Conservation (phyloP, 2,329 filamentous ascomycete species). For the Fusarium siculi region DNA sequence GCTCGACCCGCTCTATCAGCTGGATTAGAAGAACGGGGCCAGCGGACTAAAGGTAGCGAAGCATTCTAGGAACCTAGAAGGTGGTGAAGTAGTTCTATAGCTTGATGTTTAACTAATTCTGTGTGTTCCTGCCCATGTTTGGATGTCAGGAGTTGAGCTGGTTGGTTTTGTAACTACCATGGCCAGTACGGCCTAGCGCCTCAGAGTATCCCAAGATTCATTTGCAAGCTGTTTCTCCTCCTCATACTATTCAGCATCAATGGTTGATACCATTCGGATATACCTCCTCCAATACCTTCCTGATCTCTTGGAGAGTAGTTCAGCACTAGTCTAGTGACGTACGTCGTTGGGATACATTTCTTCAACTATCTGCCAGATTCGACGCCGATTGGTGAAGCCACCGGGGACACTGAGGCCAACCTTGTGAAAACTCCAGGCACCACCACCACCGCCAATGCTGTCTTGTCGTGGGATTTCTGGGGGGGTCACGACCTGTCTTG, state of each 20-base stretch:
- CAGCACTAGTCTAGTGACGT: background rate
- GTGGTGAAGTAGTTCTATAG: background rate
- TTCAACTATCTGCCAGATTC: conserved; percentile 24
- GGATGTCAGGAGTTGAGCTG: too few relatives aligned
- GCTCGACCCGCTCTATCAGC: conserved; percentile 48
- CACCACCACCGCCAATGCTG: background rate
- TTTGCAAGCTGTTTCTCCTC: background rate
- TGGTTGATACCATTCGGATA: background rate
- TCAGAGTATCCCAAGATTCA: background rate
- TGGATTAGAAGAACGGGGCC: background rate
- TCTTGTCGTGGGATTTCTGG: background rate
- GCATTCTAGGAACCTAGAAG: background rate
- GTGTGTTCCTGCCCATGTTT: background rate
- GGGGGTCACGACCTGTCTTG: background rate
- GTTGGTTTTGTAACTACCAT: background rate
- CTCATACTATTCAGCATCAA: background rate
- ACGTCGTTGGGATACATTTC: conserved; percentile 8
- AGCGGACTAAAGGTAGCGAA: background rate
- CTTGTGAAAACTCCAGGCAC: background rate
- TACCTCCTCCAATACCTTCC: background rate
- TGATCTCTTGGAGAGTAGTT: background rate
- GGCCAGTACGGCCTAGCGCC: background rate
- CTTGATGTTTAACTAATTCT: background rate
- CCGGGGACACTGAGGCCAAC: background rate
- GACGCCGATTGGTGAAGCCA: conserved; percentile 4